phyloP scores from a whole-genome alignment of 108 stramenopile genomes.

The Skeletonema costatum region DNA sequence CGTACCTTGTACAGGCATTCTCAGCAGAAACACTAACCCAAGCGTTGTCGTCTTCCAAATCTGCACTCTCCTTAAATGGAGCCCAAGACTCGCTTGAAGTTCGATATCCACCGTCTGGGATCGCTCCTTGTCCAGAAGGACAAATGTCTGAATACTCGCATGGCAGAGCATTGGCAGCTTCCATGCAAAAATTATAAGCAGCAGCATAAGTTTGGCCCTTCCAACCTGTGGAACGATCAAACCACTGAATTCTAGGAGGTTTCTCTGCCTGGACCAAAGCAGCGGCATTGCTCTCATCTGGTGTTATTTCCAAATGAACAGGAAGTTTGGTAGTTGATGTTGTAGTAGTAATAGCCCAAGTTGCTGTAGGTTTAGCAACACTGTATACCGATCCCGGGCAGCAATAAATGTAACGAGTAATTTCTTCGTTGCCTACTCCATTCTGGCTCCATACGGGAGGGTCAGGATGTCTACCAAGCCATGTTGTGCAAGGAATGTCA shows the following conservation, averaged over 20 bases:
- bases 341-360: neutral
- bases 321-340: neutral
- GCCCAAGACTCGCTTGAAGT: slow-evolving; percentile 10
- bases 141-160: slow-evolving; percentile 35
- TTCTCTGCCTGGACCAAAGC: slow-evolving; percentile 1
- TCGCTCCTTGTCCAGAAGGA: slow-evolving; percentile 20
- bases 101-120: slow-evolving; percentile 12
- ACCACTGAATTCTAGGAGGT: slow-evolving; percentile 12
- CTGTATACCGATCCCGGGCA: neutral
- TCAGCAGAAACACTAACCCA: slow-evolving; percentile 37
- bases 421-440: slow-evolving; percentile 12
- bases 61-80: slow-evolving; percentile 16
- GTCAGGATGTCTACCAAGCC: neutral
- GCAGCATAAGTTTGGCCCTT: slow-evolving; percentile 25
- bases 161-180: slow-evolving; percentile 19
- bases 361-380: neutral
- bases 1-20: slow-evolving; percentile 9
- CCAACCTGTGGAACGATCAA: slow-evolving; percentile 26
- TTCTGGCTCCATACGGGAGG: slow-evolving; percentile 13
- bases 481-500: slow-evolving; percentile 1
- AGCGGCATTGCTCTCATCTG: neutral
- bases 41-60: slow-evolving; percentile 20
- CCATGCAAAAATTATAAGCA: slow-evolving; percentile 12
- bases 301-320: neutral
- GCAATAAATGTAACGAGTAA: slow-evolving; percentile 3